Evolutionary conservation across 148 eudicot genomes (phyloP).

Genomic region (Chenopodium berlandieri): DNA sequence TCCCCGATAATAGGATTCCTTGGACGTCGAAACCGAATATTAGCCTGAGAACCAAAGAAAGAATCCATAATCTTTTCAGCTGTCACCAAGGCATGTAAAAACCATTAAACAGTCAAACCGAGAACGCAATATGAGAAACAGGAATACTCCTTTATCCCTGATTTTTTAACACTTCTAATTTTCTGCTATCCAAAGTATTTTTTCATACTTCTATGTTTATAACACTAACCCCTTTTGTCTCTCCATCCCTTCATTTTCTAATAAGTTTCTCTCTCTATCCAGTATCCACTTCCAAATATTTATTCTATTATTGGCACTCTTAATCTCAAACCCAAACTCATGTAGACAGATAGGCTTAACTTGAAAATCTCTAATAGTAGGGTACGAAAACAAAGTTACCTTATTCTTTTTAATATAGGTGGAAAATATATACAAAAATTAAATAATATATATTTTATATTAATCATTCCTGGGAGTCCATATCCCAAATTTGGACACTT

Average conservation of each 20-base stretch:
- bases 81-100: background rate
- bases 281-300: background rate
- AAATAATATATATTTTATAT: too few relatives aligned
- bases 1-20: conserved; percentile 96
- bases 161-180: too few relatives aligned
- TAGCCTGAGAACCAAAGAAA: conserved; percentile 48
- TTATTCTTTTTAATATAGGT: too few relatives aligned
- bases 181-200: background rate
- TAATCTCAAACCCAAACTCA: background rate
- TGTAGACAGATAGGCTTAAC: background rate
- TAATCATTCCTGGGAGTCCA: too few relatives aligned
- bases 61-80: background rate
- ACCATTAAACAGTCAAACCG: background rate
- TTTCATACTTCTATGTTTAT: background rate
- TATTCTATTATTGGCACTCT: background rate
- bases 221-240: background rate
- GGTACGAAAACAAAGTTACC: too few relatives aligned
- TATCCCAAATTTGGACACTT: too few relatives aligned
- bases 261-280: background rate
- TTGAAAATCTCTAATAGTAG: background rate
- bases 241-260: background rate
- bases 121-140: background rate
- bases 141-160: too few relatives aligned
- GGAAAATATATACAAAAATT: too few relatives aligned
- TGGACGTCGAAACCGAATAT: conserved; percentile 71